A percentile compares a stretch with the other conserved stretches of the same genome.
phyloP scores from a whole-genome alignment of 345 rosid genomes.

The Arabidopsis suecica region DNA sequence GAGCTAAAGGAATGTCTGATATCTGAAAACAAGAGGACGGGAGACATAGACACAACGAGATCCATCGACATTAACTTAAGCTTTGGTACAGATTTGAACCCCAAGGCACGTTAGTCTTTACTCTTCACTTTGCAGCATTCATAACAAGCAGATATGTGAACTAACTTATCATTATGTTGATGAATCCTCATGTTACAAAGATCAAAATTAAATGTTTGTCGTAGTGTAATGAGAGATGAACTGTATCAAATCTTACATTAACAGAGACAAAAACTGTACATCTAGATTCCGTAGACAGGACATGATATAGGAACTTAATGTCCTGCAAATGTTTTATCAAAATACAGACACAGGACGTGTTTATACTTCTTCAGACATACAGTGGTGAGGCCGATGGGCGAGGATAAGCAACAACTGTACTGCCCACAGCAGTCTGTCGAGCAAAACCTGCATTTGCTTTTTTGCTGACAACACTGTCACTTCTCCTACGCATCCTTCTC shows the following conservation, averaged over 20 bases:
- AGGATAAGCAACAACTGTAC: slow-evolving; percentile 44
- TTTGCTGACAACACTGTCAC: slow-evolving; percentile 39
- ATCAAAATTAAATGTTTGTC: slow-evolving; percentile 25
- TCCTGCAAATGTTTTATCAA: slow-evolving; percentile 33
- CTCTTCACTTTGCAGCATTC: slow-evolving; percentile 5
- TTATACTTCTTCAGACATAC: slow-evolving; percentile 33
- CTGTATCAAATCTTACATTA: slow-evolving; percentile 20
- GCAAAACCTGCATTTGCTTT: slow-evolving; percentile 37
- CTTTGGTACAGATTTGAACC: slow-evolving; percentile 33
- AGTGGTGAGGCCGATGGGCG: slow-evolving; percentile 41
- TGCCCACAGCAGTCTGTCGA: slow-evolving; percentile 34
- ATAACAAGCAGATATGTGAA: slow-evolving; percentile 12
- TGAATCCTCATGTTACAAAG: slow-evolving; percentile 16
- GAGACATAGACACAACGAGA: slow-evolving; percentile 7
- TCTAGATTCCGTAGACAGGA: slow-evolving; percentile 20
- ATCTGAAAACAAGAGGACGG: slow-evolving; percentile 34
- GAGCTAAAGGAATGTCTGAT: slow-evolving; percentile 50
- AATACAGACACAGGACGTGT: slow-evolving; percentile 34
- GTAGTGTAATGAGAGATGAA: slow-evolving; percentile 13
- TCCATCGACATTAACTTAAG: slow-evolving; percentile 24
- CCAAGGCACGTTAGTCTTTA: slow-evolving; percentile 42
- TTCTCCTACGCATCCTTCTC: slow-evolving; percentile 44
- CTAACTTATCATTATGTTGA: slow-evolving; percentile 3
- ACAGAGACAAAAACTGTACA: slow-evolving; percentile 41
- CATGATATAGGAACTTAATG: slow-evolving; percentile 10